Conservation (phyloP, 371 early-diverging fungal genomes). For the Dichotomocladium elegans region DNA sequence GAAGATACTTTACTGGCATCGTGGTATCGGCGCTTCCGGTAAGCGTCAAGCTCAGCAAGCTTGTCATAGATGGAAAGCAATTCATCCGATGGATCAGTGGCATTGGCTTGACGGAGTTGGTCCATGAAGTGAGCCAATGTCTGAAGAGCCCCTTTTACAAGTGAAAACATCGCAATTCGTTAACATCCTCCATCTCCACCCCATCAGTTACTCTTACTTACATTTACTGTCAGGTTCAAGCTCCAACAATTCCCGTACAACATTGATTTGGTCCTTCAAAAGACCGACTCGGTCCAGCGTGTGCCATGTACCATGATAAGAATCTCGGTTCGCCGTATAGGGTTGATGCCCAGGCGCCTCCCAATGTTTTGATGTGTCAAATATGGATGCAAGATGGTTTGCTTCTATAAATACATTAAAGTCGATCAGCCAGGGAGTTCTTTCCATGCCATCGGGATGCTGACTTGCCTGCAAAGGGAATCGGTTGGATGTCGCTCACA, state of each 20-base stretch:
- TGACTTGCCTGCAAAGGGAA: neutral
- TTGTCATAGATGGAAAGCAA: constrained; percentile 47
- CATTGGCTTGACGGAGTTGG: constrained; percentile 23
- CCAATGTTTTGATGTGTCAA: no score
- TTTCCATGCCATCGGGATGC: no score
- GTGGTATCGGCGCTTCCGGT: constrained; percentile 58
- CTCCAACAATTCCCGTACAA: constrained; percentile 76
- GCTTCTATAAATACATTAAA: no score
- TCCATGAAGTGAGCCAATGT: constrained; percentile 42
- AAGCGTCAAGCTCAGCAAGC: constrained; percentile 54
- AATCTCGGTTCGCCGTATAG: neutral
- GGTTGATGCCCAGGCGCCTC: neutral
- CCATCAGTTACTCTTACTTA: constrained; percentile 28
- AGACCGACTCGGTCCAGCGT: constrained; percentile 38
- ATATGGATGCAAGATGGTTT: no score
- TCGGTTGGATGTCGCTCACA: neutral
- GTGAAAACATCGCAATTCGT: no score
- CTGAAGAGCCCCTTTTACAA: constrained; percentile 47
- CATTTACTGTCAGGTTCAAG: constrained; percentile 89
- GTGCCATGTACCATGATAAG: constrained; percentile 21
- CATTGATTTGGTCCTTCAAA: constrained; percentile 57
- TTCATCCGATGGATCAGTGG: constrained; percentile 27
- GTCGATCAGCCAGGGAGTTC: no score
- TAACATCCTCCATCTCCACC: no score
- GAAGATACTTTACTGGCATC: constrained; percentile 58